phyloP scores from a whole-genome alignment of 2,329 filamentous ascomycete genomes.

The Aspergillus udagawae region DNA sequence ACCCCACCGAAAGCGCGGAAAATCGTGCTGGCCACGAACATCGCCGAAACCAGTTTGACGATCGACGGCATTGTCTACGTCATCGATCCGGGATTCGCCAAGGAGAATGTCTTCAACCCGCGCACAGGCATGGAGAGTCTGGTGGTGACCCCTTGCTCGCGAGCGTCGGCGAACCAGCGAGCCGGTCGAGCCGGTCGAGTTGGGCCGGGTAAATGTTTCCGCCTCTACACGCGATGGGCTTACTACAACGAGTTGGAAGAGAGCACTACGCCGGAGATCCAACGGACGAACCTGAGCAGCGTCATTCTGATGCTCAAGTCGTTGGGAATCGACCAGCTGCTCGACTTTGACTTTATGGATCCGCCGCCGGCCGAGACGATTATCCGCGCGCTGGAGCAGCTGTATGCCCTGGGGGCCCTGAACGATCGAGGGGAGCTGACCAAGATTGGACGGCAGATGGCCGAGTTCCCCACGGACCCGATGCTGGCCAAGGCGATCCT shows the following conservation, averaged over 20 bases:
- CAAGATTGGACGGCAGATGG: conserved; percentile 88
- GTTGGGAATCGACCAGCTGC: conserved; percentile 83
- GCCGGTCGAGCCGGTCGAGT: conserved; percentile 91
- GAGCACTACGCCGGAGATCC: conserved; percentile 87
- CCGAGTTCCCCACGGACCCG: conserved; percentile 88
- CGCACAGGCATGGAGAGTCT: conserved; percentile 89
- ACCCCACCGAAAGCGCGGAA: conserved; percentile 82
- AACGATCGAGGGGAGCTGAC: conserved; percentile 87
- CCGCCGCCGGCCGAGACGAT: conserved; percentile 85
- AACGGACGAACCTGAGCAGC: conserved; percentile 79
- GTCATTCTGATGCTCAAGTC: conserved; percentile 84
- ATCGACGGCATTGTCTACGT: conserved; percentile 96
- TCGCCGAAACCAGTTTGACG: conserved; percentile 91
- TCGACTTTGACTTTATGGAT: conserved; percentile 96
- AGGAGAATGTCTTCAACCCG: conserved; percentile 91
- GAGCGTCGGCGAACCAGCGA: conserved; percentile 88
- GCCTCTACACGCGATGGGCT: conserved; percentile 88
- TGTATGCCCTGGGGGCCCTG: conserved; percentile 85
- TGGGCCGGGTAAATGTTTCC: conserved; percentile 86
- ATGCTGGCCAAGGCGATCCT: conserved; percentile 88
- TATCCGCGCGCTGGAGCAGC: conserved; percentile 80
- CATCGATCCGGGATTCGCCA: conserved; percentile 91
- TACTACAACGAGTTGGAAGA: conserved; percentile 95
- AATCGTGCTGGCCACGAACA: conserved; percentile 92
- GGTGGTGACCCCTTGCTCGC: conserved; percentile 84